Evolutionary conservation across 345 rosid species (phyloP), one percentile per base, ranked within the genome.

Genomic region (Pugionium cornutum): DNA sequence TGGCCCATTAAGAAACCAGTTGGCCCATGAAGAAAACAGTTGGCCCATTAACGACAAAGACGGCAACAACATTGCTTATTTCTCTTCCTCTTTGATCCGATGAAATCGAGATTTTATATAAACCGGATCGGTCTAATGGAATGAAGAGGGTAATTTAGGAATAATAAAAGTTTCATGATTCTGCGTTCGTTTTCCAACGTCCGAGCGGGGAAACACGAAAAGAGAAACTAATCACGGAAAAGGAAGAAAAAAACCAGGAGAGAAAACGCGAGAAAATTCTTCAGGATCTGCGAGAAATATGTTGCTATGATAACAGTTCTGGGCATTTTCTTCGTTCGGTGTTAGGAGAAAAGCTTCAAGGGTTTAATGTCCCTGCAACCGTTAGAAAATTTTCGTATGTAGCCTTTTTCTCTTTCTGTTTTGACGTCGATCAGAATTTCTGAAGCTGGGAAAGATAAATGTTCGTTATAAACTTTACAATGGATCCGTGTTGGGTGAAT

Each of bases 201-300:
- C 76, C 76, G 10, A 29, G 62, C 54, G 53, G 59, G 71, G 62
- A n/a, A 72, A 55, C 64, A 62, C 47, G 57, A 70, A 72, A 36
- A 58, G 28, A 50, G 51, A 56, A 58, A 7, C 34, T 48, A 64
- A 58, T 52, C 41, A 44, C 46, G 58, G 49, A 2, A 9, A 42
- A 30, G 26, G 5, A 7, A 48, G 7, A 41, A 3, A 39, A 42
- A 36, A 2, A 18, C 7, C 31, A 36, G 31, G 59, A 68, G 57
- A 59, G 56, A 67, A 53, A 39, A 10, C 43, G 43, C 9, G 52
- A 62, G 54, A 42, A 33, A 60, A 25, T 28, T 29, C 25, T 9
- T 10, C 44, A 34, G 28, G 10, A 31, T 53, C 34, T 28, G 30
- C 56, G 53, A 66, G 70, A 66, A 67, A 55, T 61, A n/a, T 45